Percentiles rank a stretch among this genome's conserved stretches.
Evolutionary conservation across 768 basidiomycete species (phyloP).

Genomic region (Tulasnella sp.): DNA sequence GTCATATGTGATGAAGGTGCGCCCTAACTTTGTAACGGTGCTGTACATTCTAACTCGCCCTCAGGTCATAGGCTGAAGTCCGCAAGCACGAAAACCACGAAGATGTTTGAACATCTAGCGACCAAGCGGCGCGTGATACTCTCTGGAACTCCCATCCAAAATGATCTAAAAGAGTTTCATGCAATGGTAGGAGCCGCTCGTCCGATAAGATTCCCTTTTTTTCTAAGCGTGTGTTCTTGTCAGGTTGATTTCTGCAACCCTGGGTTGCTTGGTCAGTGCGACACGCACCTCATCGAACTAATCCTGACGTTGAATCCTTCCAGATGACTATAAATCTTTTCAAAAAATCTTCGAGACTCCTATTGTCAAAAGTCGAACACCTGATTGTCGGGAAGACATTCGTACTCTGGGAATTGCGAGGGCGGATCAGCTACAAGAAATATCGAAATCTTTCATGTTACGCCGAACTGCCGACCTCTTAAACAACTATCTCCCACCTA

Average conservation of each 20-base stretch:
- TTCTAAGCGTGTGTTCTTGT: conserved; percentile 3
- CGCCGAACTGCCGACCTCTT: conserved; percentile 77
- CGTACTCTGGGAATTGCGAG: conserved; percentile 68
- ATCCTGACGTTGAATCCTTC: not conserved
- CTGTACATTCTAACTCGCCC: not conserved
- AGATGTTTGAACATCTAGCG: conserved; percentile 68
- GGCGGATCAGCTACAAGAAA: conserved; percentile 52
- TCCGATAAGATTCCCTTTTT: not conserved
- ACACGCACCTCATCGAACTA: not conserved
- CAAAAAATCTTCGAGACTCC: conserved; percentile 75
- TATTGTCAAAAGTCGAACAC: conserved; percentile 75
- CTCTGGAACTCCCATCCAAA: conserved; percentile 95
- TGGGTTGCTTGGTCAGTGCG: conserved; percentile 57
- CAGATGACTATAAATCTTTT: conserved; percentile 69
- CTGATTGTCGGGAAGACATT: conserved; percentile 58
- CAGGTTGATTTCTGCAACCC: conserved; percentile 94
- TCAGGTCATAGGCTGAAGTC: conserved; percentile 87
- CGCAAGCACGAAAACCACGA: conserved; percentile 78
- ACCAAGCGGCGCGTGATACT: conserved; percentile 76
- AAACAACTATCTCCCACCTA: conserved; percentile 78
- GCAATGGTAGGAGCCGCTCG: conserved; percentile 57
- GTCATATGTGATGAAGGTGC: conserved; percentile 92
- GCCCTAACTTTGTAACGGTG: not conserved
- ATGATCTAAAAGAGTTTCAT: conserved; percentile 91
- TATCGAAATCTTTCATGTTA: conserved; percentile 83